Percentiles rank a stretch among this genome's conserved stretches.
These are phyloP conservation scores for Acacia melanoxylon DNA, from an alignment of 306 rosid species.

Conservation along the genomic window DNA sequence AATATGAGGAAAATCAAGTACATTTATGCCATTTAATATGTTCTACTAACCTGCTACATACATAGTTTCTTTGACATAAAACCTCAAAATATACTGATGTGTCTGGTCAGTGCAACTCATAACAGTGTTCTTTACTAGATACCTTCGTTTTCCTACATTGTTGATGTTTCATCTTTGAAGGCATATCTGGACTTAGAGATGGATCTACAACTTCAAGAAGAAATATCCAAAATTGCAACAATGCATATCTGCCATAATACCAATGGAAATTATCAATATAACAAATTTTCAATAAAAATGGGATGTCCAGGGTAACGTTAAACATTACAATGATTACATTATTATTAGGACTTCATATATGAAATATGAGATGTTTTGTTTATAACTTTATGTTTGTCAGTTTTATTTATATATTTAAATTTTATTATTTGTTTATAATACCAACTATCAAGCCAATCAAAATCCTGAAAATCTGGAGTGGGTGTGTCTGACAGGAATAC, in stretches of 20 bases:
- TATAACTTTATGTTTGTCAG: too few species aligned
- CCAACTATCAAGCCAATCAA: too few species aligned
- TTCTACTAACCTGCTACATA: neutral
- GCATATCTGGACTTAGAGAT: neutral
- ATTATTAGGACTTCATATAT: too few species aligned
- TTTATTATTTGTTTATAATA: too few species aligned
- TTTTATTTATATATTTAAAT: too few species aligned
- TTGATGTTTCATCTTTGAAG: neutral
- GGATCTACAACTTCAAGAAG: neutral
- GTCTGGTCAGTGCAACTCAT: conserved; percentile 1
- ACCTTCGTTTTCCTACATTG: neutral
- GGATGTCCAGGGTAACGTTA: too few species aligned
- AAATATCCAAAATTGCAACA: neutral
- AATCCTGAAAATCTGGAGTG: too few species aligned
- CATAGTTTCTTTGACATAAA: conserved; percentile 53
- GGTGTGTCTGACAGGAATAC: too few species aligned
- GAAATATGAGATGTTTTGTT: too few species aligned
- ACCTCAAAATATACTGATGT: conserved; percentile 81
- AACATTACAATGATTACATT: too few species aligned
- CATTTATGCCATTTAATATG: neutral
- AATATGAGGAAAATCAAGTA: conserved; percentile 44
- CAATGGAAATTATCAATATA: neutral
- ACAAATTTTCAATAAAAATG: neutral
- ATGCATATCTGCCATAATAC: neutral
- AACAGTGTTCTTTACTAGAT: neutral